Evolutionary conservation across 129 eudicot species (phyloP), one percentile per base, ranked within the genome.

Genomic region (Arctium minus): DNA sequence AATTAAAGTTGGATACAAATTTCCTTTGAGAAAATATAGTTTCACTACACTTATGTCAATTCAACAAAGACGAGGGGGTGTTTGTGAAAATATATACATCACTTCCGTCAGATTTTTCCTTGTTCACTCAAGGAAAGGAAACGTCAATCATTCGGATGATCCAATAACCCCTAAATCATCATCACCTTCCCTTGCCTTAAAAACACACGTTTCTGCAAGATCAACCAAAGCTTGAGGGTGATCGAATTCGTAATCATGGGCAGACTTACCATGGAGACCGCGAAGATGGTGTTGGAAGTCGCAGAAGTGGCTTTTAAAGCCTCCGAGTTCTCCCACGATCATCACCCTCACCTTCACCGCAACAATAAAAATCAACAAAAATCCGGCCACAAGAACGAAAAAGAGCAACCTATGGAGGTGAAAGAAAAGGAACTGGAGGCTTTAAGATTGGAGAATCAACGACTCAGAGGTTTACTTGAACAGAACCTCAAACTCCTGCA

Each of bases 201-300:
- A 56, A 22, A 17, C 69, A 50, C 68, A 38, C n/a, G 40, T 81
- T 53, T 72, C 82, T 38, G 17, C 77, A 70, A 60, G 39, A 50
- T 53, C 86, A 71, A 37, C 78, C 10, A 70, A 83, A 70, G 35
- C 36, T 18, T 5, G 15, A 17, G 0, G 32, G 33, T 27, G 38
- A 10, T 38, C 81, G 30, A 75, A 67, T 29, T n/a, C 40, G 60
- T 8, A 39, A 29, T 29, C 74, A 84, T 84, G 87, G 80, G 76
- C 5, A 76, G 80, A 8, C 73, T 84, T 22, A 79, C 83, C 5
- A 76, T 93, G 17, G 97, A 93, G 82, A 88, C 90, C 30, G 97
- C 97, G 42, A 93, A 88, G 91, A 96, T 97, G 81, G 97, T 93
- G 87, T 33, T 93, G 84, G 99, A 96, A 84, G 92, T 96, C 30